Evolutionary conservation across 352 stramenopile species (phyloP).

Genomic region (Phytophthora brassicae): DNA sequence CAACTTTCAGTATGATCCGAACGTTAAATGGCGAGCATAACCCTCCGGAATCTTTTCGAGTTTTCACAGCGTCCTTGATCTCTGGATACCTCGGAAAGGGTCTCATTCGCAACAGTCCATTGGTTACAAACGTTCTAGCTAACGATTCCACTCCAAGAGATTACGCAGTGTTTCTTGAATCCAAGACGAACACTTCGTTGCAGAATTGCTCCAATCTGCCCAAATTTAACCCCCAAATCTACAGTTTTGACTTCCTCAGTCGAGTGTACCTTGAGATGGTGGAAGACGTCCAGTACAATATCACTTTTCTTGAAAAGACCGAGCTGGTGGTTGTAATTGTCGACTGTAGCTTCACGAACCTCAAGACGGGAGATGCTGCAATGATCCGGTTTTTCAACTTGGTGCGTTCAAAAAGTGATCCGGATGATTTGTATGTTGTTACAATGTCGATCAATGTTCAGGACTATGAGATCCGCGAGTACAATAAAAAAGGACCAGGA

Average conservation of each 20-base stretch:
- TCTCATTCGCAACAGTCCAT: constrained; percentile 32
- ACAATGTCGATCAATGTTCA: constrained; percentile 35
- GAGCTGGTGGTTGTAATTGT: constrained; percentile 46
- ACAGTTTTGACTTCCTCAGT: constrained; percentile 40
- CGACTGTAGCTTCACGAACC: constrained; percentile 38
- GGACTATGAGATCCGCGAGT: constrained; percentile 27
- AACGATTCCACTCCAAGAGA: constrained; percentile 30
- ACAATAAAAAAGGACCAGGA: constrained; percentile 22
- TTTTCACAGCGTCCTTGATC: constrained; percentile 27
- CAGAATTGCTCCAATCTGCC: constrained; percentile 13
- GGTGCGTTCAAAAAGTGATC: constrained; percentile 14
- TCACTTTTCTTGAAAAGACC: constrained; percentile 30
- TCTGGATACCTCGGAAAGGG: constrained; percentile 29
- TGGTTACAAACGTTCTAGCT: constrained; percentile 22
- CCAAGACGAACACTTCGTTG: constrained; percentile 16
- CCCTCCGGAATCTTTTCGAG: constrained; percentile 11
- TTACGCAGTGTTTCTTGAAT: constrained; percentile 23
- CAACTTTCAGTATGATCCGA: constrained; percentile 16
- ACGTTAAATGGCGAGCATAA: constrained; percentile 20
- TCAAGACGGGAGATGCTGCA: constrained; percentile 21
- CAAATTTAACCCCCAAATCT: constrained; percentile 29
- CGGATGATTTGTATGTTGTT: constrained; percentile 21
- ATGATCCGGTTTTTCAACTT: constrained; percentile 37
- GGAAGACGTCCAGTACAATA: constrained; percentile 32
- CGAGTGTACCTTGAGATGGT: constrained; percentile 26